These are phyloP conservation scores for Magnusiomyces suaveolens DNA, from an alignment of 1,139 yeast species.

Conservation along the genomic window DNA sequence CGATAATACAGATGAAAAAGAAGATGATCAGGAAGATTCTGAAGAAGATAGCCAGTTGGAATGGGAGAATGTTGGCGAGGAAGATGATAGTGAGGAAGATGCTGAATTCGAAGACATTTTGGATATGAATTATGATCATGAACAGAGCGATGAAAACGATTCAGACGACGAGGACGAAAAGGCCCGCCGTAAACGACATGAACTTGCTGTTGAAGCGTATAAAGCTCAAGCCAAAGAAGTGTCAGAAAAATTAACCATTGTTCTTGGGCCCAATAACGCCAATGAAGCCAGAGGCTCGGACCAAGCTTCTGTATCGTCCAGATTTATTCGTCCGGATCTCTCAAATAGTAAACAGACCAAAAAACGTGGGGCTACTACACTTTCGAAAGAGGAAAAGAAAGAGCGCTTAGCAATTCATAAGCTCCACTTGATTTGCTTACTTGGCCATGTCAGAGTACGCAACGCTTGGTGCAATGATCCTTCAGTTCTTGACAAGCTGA, in stretches of 20 bases:
- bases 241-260: constrained; percentile 11
- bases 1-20: not conserved
- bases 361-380: constrained; percentile 16
- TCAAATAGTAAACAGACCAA: constrained; percentile 9
- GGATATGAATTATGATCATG: constrained; percentile 13
- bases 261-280: not conserved
- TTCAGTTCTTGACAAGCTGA: constrained; percentile 27
- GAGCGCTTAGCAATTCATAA: constrained; percentile 50
- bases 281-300: not conserved
- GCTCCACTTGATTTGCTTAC: constrained; percentile 46
- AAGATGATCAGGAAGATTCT: not conserved
- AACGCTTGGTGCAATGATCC: constrained; percentile 66
- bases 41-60: constrained; percentile 7
- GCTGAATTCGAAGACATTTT: constrained; percentile 32
- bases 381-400: constrained; percentile 46
- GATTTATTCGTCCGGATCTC: constrained; percentile 7
- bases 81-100: constrained; percentile 23
- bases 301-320: constrained; percentile 6
- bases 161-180: constrained; percentile 31
- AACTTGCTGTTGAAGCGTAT: constrained; percentile 17
- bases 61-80: constrained; percentile 5
- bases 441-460: constrained; percentile 55
- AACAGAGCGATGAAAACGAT: constrained; percentile 19
- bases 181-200: constrained; percentile 8
- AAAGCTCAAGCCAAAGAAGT: constrained; percentile 11